Evolutionary conservation across 257 asterid genomes (phyloP).

Genomic region (Scutellaria minor): DNA sequence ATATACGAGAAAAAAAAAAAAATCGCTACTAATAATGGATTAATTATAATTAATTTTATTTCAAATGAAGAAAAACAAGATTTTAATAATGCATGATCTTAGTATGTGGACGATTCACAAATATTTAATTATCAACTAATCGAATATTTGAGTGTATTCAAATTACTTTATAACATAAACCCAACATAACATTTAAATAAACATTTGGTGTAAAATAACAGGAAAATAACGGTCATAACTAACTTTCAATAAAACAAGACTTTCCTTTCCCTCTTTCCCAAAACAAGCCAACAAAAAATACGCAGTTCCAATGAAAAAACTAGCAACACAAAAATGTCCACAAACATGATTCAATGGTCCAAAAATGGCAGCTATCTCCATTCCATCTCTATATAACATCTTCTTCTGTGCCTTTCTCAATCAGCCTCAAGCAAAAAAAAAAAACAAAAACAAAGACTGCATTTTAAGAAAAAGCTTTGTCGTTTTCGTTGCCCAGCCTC

Average conservation of each 20-base stretch:
- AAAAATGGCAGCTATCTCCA: background rate
- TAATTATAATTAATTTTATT: too few relatives aligned
- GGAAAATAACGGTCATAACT: conserved; percentile 36
- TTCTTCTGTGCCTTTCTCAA: background rate
- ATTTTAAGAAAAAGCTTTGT: conserved; percentile 20
- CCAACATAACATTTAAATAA: too few relatives aligned
- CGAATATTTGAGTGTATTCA: too few relatives aligned
- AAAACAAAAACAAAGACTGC: conserved; percentile 14
- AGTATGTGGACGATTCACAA: too few relatives aligned
- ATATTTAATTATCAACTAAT: too few relatives aligned
- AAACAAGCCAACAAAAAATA: conserved; percentile 29
- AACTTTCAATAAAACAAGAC: conserved; percentile 28
- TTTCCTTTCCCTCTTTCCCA: conserved; percentile 21
- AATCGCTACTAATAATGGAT: too few relatives aligned
- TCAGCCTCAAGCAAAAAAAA: conserved; percentile 38
- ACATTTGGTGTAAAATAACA: too few relatives aligned
- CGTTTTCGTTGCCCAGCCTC: conserved; percentile 40
- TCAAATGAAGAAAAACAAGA: too few relatives aligned
- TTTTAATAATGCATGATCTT: too few relatives aligned
- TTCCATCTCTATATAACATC: conserved; percentile 42
- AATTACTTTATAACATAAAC: too few relatives aligned
- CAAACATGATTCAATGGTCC: conserved; percentile 26
- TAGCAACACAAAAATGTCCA: conserved; percentile 25
- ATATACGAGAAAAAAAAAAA: too few relatives aligned
- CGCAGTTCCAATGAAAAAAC: conserved; percentile 33